Percentiles rank a stretch among this genome's conserved stretches.
Conservation (phyloP, 2,329 filamentous ascomycete species). For the Alternaria incomplexa region DNA sequence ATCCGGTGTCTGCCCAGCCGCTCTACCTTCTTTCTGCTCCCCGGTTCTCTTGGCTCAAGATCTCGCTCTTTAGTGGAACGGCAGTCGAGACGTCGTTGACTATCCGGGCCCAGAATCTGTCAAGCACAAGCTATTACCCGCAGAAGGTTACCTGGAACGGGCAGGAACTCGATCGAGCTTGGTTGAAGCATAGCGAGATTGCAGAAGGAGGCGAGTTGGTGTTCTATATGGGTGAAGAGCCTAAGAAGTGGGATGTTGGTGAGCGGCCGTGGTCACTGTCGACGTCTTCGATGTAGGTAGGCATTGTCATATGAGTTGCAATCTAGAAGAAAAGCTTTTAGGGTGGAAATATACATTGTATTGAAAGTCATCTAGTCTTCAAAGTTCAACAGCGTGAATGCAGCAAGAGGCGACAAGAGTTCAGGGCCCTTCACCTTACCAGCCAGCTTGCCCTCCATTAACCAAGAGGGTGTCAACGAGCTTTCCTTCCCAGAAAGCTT, state of each 20-base stretch:
- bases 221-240: slow-evolving; percentile 6
- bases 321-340: background rate
- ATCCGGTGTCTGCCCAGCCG: slow-evolving; percentile 50
- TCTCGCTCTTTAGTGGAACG: slow-evolving; percentile 8
- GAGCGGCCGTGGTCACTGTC: slow-evolving; percentile 9
- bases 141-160: slow-evolving; percentile 7
- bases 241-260: slow-evolving; percentile 6
- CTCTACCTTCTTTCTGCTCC: slow-evolving; percentile 50
- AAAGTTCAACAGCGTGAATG: background rate
- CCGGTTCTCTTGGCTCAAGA: slow-evolving; percentile 36
- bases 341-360: background rate
- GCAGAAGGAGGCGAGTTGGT: slow-evolving; percentile 6
- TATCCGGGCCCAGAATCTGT: slow-evolving; percentile 3
- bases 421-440: background rate
- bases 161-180: slow-evolving; percentile 1
- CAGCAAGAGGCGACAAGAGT: background rate
- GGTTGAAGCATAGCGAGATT: slow-evolving; percentile 8
- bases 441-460: background rate
- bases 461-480: fast-evolving
- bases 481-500: fast-evolving
- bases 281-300: background rate
- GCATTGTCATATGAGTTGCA: background rate
- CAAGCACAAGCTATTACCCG: slow-evolving; percentile 6
- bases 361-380: background rate
- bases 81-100: slow-evolving; percentile 2